Evolutionary conservation across 2,329 filamentous ascomycete genomes (phyloP).

Genomic region (Harringtonia lauricola): DNA sequence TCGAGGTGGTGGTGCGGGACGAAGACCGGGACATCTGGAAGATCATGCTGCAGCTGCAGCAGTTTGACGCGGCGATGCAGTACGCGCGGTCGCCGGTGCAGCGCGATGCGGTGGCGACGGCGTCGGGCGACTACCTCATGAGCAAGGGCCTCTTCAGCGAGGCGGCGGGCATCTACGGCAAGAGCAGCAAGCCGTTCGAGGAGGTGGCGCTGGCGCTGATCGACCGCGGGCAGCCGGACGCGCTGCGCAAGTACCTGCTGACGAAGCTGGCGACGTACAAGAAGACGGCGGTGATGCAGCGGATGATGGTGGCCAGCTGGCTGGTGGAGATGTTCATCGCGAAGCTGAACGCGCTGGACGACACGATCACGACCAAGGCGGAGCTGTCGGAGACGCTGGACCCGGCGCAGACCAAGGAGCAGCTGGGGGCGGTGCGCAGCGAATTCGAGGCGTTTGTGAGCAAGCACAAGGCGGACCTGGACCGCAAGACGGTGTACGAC

Average conservation of each 20-base stretch:
- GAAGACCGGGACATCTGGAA: constrained; percentile 93
- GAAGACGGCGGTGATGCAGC: constrained; percentile 78
- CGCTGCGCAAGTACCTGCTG: constrained; percentile 77
- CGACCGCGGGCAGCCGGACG: constrained; percentile 81
- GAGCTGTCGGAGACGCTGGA: constrained; percentile 59
- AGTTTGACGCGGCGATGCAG: constrained; percentile 79
- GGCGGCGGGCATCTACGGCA: constrained; percentile 82
- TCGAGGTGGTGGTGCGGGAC: constrained; percentile 81
- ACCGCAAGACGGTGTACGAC: constrained; percentile 87
- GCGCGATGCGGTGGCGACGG: constrained; percentile 83
- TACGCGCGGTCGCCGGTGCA: constrained; percentile 73
- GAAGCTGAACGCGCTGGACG: constrained; percentile 87
- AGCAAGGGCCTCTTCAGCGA: constrained; percentile 73
- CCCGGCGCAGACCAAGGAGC: constrained; percentile 52
- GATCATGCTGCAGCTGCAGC: constrained; percentile 75
- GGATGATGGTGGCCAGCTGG: constrained; percentile 93
- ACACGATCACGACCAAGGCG: constrained; percentile 82
- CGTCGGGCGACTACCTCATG: constrained; percentile 81
- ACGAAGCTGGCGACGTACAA: constrained; percentile 75
- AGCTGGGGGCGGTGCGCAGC: constrained; percentile 57
- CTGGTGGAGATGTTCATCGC: constrained; percentile 95
- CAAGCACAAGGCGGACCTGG: constrained; percentile 77
- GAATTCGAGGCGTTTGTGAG: constrained; percentile 85
- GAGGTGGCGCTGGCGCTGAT: constrained; percentile 88
- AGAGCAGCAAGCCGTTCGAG: constrained; percentile 94